A percentile compares a stretch with the other conserved stretches of the same genome.
Conservation (phyloP, 257 asterid genomes). For the Solanum chmielewskii region DNA sequence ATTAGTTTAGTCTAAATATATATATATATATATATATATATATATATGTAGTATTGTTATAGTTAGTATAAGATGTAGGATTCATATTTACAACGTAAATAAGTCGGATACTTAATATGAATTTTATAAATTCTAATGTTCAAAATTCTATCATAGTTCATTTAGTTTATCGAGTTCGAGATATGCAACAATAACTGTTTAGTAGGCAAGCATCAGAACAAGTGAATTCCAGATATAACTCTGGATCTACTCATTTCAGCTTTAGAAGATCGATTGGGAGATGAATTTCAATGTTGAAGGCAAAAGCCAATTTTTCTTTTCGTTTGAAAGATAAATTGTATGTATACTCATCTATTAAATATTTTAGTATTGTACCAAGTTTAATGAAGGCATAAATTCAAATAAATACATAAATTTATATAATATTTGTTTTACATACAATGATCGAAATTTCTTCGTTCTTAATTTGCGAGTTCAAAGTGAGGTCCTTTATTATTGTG, state of each 20-base stretch:
- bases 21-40: neutral
- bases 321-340: neutral
- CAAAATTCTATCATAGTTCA: neutral
- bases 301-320: too few species aligned
- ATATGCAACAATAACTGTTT: neutral
- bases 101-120: neutral
- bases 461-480: neutral
- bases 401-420: too few species aligned
- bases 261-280: neutral
- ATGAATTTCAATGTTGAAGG: neutral
- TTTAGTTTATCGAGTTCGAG: neutral
- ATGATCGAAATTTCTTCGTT: neutral
- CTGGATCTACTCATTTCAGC: neutral
- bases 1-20: neutral
- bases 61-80: neutral
- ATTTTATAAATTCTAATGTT: neutral
- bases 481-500: neutral
- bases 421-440: rapidly evolving
- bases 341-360: neutral
- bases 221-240: neutral
- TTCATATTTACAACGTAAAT: neutral
- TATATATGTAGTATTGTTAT: neutral
- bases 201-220: neutral
- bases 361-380: neutral
- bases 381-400: too few species aligned